Percentiles rank a stretch among this genome's conserved stretches.
phyloP scores from a whole-genome alignment of 805 yeast genomes.

The Sugiyamaella lignohabitans region DNA sequence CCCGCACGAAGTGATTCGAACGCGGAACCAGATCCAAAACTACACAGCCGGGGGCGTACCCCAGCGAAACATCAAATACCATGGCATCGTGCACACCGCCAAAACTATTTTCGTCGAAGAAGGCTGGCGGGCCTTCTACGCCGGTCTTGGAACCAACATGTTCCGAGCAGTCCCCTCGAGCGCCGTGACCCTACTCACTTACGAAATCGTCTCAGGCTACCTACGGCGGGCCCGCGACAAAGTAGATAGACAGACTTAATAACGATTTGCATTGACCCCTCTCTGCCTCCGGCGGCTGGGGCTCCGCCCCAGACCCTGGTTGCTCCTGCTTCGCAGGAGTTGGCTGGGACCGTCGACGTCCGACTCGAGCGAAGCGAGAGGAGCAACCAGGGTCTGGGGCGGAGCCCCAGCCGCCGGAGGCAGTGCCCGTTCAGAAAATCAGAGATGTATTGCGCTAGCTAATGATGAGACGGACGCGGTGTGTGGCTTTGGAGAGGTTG shows the following conservation, averaged over 20 bases:
- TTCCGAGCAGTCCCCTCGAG: constrained; percentile 90
- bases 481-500: not conserved
- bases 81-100: constrained; percentile 33
- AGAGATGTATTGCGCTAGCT: not conserved
- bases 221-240: constrained; percentile 10
- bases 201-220: constrained; percentile 46
- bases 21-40: constrained; percentile 68
- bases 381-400: not conserved
- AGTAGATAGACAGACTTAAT: not conserved
- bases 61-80: constrained; percentile 21
- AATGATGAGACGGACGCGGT: not conserved
- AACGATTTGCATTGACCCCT: not conserved
- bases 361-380: not conserved
- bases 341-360: not conserved
- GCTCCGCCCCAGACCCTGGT: not conserved
- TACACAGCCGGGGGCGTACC: constrained; percentile 11
- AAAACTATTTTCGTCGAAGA: constrained; percentile 49
- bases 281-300: not conserved
- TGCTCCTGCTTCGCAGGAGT: not conserved
- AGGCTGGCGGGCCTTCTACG: constrained; percentile 77
- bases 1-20: constrained; percentile 92
- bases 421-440: no score
- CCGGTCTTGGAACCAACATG: constrained; percentile 81
- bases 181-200: constrained; percentile 91
- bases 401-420: not conserved